These are phyloP conservation scores for Tilletia setariae DNA, from an alignment of 1,284 basidiomycete species.

Conservation along the genomic window DNA sequence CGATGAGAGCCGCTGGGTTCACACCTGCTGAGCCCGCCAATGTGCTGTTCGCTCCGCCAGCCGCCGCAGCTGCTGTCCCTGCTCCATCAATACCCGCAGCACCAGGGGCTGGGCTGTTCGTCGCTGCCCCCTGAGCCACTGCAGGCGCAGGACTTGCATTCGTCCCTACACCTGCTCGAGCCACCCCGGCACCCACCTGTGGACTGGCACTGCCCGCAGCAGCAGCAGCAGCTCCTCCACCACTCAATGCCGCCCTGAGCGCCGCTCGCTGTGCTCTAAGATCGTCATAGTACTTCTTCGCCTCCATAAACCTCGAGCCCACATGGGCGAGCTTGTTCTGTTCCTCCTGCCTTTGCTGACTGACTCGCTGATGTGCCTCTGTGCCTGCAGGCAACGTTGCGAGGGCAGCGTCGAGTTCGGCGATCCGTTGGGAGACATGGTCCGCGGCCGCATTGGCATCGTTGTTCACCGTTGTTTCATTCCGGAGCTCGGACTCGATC, in stretches of 20 bases:
- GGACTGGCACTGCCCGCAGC: slow-evolving; percentile 14
- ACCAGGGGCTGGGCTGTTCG: no score
- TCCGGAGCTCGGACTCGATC: slow-evolving; percentile 2
- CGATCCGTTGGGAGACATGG: slow-evolving; percentile 3
- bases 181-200: not conserved
- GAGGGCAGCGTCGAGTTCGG: not conserved
- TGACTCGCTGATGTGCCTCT: not conserved
- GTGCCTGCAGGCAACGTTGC: not conserved
- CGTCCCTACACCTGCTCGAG: slow-evolving; percentile 3
- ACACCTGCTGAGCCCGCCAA: no score
- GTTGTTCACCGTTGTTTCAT: not conserved
- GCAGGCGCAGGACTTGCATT: slow-evolving; percentile 5
- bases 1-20: no score
- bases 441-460: not conserved
- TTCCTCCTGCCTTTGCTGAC: slow-evolving; percentile 23
- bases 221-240: slow-evolving; percentile 18
- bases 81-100: no score
- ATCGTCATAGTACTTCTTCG: slow-evolving; percentile 19
- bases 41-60: no score
- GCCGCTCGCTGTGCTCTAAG: not conserved
- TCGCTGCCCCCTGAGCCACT: not conserved
- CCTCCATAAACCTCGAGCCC: slow-evolving; percentile 22
- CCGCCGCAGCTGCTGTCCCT: no score
- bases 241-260: slow-evolving; percentile 14
- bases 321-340: slow-evolving; percentile 18